phyloP scores from a whole-genome alignment of 2,329 filamentous ascomycete genomes.

The Tolypocladium nubicola region DNA sequence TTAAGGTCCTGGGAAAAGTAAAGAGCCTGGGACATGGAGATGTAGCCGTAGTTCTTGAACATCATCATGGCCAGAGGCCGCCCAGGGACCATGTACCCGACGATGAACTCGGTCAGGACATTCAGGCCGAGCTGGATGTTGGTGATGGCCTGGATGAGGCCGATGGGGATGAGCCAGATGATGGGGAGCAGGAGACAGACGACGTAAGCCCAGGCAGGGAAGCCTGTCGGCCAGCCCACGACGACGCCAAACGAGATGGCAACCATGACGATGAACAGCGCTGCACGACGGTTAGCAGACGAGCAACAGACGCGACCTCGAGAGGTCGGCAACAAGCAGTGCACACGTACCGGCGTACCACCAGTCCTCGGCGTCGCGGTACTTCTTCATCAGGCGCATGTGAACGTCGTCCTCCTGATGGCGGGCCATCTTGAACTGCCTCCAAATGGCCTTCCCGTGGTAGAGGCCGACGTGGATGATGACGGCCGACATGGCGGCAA shows the following conservation, averaged over 20 bases:
- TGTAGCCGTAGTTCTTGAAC: slow-evolving; percentile 66
- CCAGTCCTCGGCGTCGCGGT: slow-evolving; percentile 48
- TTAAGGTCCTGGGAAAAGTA: slow-evolving; percentile 58
- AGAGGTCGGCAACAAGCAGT: slow-evolving; percentile 15
- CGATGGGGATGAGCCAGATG: slow-evolving; percentile 49
- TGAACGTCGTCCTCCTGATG: slow-evolving; percentile 48
- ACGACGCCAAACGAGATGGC: slow-evolving; percentile 44
- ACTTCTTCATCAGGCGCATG: slow-evolving; percentile 52
- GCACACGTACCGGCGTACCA: slow-evolving; percentile 43
- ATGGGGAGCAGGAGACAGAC: slow-evolving; percentile 47
- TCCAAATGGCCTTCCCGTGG: slow-evolving; percentile 43
- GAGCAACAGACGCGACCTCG: too few relatives aligned
- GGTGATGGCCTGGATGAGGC: slow-evolving; percentile 50
- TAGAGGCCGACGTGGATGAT: slow-evolving; percentile 45
- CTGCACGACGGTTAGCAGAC: slow-evolving; percentile 8
- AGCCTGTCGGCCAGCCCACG: slow-evolving; percentile 43
- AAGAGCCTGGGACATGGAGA: slow-evolving; percentile 55
- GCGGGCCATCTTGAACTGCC: slow-evolving; percentile 42
- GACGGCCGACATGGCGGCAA: slow-evolving; percentile 55
- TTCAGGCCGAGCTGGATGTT: slow-evolving; percentile 57
- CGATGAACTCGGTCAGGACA: slow-evolving; percentile 62
- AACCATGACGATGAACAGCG: slow-evolving; percentile 41
- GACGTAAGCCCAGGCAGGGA: slow-evolving; percentile 47
- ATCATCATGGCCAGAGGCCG: slow-evolving; percentile 65
- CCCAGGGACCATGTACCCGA: slow-evolving; percentile 64